Evolutionary conservation across 2,329 filamentous ascomycete species (phyloP).

Genomic region (Tolypocladium guangdongense): DNA sequence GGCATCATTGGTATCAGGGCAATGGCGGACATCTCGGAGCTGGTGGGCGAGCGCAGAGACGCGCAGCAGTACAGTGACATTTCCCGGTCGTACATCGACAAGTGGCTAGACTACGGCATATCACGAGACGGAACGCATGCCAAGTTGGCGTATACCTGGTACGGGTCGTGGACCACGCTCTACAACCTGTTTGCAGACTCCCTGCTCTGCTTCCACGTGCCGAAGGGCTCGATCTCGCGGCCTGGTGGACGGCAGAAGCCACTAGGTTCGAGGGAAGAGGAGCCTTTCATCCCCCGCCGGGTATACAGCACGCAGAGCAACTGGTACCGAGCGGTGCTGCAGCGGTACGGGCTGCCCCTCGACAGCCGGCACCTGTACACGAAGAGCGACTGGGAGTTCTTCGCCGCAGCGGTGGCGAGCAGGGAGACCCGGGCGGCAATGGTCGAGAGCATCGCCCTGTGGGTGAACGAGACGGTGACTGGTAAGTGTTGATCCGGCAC

Average conservation of each 20-base stretch:
- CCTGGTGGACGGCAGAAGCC: constrained; percentile 7
- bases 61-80: constrained; percentile 51
- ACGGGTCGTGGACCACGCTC: constrained; percentile 70
- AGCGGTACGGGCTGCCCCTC: constrained; percentile 72
- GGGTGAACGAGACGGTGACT: constrained; percentile 75
- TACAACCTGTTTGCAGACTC: constrained; percentile 68
- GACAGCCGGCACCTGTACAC: constrained; percentile 76
- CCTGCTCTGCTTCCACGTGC: constrained; percentile 68
- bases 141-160: constrained; percentile 72
- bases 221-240: neutral
- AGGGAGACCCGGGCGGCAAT: constrained; percentile 59
- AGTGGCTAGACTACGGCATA: constrained; percentile 62
- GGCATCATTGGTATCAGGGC: constrained; percentile 70
- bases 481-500: constrained; percentile 23
- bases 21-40: constrained; percentile 56
- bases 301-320: constrained; percentile 71
- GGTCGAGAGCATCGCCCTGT: constrained; percentile 60
- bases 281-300: constrained; percentile 56
- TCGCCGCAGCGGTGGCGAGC: constrained; percentile 69
- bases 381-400: constrained; percentile 88
- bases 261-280: constrained; percentile 13
- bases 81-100: constrained; percentile 54
- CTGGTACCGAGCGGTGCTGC: constrained; percentile 71
- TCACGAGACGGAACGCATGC: constrained; percentile 62
- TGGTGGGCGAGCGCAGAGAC: constrained; percentile 48